Conservation (phyloP, 2,329 filamentous ascomycete species). For the Colletotrichum sp. region DNA sequence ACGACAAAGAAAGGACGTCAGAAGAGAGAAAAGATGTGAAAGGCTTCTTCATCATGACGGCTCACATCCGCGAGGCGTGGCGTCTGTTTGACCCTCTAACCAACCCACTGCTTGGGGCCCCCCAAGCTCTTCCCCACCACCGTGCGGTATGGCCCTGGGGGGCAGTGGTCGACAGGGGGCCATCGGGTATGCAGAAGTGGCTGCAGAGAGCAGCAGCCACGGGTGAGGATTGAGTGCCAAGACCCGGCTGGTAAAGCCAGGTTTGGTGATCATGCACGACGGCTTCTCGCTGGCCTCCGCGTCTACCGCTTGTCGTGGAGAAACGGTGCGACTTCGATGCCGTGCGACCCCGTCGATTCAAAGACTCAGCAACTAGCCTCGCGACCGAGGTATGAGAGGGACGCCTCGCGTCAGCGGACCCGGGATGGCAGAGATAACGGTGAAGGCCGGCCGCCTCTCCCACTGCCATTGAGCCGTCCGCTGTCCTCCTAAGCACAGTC, state of each 20-base stretch:
- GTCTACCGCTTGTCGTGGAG: not conserved
- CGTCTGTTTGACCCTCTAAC: not conserved
- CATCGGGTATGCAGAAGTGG: not conserved
- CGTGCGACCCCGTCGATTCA: not conserved
- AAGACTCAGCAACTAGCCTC: not conserved
- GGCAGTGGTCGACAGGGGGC: not conserved
- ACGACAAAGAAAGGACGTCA: slow-evolving; percentile 9
- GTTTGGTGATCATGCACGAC: not conserved
- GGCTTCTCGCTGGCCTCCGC: not conserved
- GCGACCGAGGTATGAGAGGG: not conserved
- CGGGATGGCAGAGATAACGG: not conserved
- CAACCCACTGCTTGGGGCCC: not conserved
- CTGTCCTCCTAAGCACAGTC: not conserved
- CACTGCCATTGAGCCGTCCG: not conserved
- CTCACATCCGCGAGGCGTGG: slow-evolving; percentile 4
- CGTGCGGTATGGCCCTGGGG: not conserved
- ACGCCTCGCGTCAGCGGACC: not conserved
- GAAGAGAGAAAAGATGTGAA: not conserved
- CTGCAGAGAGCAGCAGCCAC: not conserved
- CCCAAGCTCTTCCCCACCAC: slow-evolving; percentile 12
- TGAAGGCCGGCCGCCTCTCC: not conserved
- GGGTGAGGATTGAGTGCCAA: not conserved
- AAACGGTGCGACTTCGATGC: not conserved
- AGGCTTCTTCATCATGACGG: not conserved
- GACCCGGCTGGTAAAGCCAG: not conserved